These are phyloP conservation scores for Cicer yamashitae DNA, from an alignment of 306 rosid species.

Conservation along the genomic window DNA sequence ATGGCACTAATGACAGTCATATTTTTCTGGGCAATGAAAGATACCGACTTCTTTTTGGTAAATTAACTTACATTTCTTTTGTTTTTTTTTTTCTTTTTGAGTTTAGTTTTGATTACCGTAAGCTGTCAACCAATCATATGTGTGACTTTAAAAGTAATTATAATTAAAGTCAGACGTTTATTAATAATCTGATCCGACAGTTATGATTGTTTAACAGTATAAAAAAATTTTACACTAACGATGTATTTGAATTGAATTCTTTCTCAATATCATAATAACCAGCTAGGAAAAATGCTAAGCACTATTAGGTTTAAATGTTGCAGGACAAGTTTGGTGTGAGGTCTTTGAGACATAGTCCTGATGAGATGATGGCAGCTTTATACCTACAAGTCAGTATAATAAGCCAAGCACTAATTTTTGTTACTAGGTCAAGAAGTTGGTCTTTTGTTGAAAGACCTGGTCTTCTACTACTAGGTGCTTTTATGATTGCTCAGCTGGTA, in stretches of 20 bases:
- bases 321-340: constrained; percentile 70
- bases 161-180: no score
- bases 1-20: constrained; percentile 92
- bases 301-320: constrained; percentile 34
- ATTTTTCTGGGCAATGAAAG: constrained; percentile 77
- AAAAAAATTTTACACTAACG: no score
- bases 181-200: no score
- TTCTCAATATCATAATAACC: constrained; percentile 10
- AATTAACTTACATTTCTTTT: background rate
- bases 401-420: constrained; percentile 93
- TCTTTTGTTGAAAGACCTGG: constrained; percentile 88
- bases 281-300: background rate
- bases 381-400: constrained; percentile 96
- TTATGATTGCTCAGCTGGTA: constrained; percentile 84
- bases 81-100: background rate
- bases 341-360: constrained; percentile 36
- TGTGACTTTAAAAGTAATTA: no score
- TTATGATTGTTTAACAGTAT: no score
- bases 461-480: constrained; percentile 78
- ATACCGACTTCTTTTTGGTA: constrained; percentile 82
- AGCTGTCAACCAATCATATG: no score
- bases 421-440: constrained; percentile 93
- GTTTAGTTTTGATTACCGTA: no score
- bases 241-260: no score
- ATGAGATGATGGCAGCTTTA: constrained; percentile 86